phyloP scores from a whole-genome alignment of 2,329 filamentous ascomycete species.

The Achaetomium macrosporum region DNA sequence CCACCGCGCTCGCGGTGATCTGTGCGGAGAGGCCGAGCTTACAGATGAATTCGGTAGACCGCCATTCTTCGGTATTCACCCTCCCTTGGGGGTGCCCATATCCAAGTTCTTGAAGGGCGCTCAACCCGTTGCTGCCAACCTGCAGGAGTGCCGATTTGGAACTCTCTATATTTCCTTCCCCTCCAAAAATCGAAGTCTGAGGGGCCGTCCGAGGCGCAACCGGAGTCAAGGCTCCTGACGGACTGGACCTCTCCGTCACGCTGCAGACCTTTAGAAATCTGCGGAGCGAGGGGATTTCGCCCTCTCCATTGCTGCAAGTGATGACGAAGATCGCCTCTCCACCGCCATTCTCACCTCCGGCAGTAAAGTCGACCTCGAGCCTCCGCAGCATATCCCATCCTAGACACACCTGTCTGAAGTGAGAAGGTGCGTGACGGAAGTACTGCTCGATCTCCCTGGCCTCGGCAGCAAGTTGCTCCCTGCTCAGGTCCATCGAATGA shows the following conservation, averaged over 20 bases:
- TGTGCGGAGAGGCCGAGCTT: constrained; percentile 53
- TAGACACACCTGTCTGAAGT: constrained; percentile 71
- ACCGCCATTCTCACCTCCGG: constrained; percentile 66
- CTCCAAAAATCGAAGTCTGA: constrained; percentile 20
- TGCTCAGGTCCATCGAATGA: constrained; percentile 63
- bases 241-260: constrained; percentile 7
- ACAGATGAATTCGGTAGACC: constrained; percentile 54
- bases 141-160: not conserved
- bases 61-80: constrained; percentile 58
- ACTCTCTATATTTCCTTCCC: not conserved
- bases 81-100: not conserved
- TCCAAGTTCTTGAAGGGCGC: constrained; percentile 1
- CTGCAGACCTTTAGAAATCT: constrained; percentile 38
- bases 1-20: constrained; percentile 66
- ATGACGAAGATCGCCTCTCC: constrained; percentile 75
- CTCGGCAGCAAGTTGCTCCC: constrained; percentile 67
- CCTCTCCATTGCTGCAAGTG: constrained; percentile 62
- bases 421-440: constrained; percentile 62
- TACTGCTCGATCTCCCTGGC: constrained; percentile 77
- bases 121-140: not conserved
- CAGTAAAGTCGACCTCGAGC: constrained; percentile 83
- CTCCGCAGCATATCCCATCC: constrained; percentile 90
- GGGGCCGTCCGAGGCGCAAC: constrained; percentile 1
- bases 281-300: constrained; percentile 38
- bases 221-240: constrained; percentile 17